Conservation (phyloP, 176 grass and related monocot species). For the Stipa capillata region DNA sequence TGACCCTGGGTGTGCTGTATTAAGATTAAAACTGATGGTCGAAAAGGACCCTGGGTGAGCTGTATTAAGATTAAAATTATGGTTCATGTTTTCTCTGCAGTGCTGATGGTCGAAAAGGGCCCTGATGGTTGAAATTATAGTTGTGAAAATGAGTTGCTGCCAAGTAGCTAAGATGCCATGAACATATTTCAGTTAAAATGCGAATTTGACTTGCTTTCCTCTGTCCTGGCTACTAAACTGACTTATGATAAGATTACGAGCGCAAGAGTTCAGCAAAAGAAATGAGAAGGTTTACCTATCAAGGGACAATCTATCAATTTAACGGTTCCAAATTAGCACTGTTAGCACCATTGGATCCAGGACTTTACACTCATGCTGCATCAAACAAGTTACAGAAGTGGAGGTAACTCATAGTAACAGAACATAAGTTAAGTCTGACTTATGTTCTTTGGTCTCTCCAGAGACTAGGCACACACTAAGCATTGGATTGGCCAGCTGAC, state of each 20-base stretch:
- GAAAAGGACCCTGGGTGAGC: too few species aligned
- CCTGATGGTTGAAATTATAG: too few species aligned
- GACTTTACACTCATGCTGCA: too few species aligned
- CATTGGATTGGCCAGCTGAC: too few species aligned
- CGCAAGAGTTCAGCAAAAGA: background rate
- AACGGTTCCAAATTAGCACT: background rate
- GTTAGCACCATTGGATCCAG: background rate
- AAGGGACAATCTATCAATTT: background rate
- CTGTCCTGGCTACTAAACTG: background rate
- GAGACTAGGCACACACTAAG: background rate
- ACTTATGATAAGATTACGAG: background rate
- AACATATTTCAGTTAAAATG: background rate
- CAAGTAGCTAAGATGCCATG: background rate
- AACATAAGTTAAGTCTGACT: background rate
- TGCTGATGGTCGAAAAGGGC: too few species aligned
- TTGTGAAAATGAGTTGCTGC: conserved; percentile 10
- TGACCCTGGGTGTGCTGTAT: conserved; percentile 69
- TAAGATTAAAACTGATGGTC: conserved; percentile 40
- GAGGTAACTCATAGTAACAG: background rate
- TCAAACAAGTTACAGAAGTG: too few species aligned
- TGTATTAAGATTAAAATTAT: conserved; percentile 55
- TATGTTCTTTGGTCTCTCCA: background rate
- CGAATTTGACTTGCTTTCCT: background rate
- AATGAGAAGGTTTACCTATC: background rate
- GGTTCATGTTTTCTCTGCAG: conserved; percentile 40